Conservation (phyloP, 2,329 filamentous ascomycete genomes). For the Cladosporium sphaerospermum region DNA sequence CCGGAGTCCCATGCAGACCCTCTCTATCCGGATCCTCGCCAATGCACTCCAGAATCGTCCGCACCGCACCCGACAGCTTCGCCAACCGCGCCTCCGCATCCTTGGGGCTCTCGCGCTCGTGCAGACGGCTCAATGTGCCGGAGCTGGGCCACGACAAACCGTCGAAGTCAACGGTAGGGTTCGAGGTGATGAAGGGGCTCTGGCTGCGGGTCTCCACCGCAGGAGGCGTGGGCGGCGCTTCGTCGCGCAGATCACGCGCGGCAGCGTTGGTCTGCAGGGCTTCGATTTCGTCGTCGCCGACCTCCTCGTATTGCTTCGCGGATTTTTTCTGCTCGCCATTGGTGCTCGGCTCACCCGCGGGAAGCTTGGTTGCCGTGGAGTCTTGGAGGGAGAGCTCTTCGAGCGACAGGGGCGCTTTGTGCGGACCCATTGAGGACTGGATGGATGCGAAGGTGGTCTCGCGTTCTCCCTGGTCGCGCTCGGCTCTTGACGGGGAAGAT, state of each 20-base stretch:
- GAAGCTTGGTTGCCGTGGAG: background rate
- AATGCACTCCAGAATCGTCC: constrained; percentile 59
- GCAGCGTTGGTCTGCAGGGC: constrained; percentile 23
- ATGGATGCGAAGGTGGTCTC: constrained; percentile 55
- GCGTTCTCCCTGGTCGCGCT: constrained; percentile 46
- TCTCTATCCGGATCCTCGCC: constrained; percentile 61
- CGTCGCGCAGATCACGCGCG: constrained; percentile 49
- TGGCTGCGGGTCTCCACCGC: constrained; percentile 40
- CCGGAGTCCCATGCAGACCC: constrained; percentile 61
- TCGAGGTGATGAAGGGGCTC: constrained; percentile 46
- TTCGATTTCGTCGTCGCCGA: constrained; percentile 42
- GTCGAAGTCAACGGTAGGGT: constrained; percentile 49
- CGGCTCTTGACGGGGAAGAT: constrained; percentile 34
- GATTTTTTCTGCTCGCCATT: constrained; percentile 11
- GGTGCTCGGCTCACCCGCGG: background rate
- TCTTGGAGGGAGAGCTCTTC: constrained; percentile 23
- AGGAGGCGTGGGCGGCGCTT: constrained; percentile 46
- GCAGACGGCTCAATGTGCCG: constrained; percentile 25
- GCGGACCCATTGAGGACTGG: constrained; percentile 48
- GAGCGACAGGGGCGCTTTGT: constrained; percentile 41
- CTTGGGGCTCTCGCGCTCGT: constrained; percentile 42
- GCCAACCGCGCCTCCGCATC: constrained; percentile 51
- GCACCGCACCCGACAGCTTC: constrained; percentile 58
- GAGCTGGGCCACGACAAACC: constrained; percentile 51
- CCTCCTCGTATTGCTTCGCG: constrained; percentile 28